Conservation (phyloP, 257 asterid species). For the Fraxinus quadrangulata region DNA sequence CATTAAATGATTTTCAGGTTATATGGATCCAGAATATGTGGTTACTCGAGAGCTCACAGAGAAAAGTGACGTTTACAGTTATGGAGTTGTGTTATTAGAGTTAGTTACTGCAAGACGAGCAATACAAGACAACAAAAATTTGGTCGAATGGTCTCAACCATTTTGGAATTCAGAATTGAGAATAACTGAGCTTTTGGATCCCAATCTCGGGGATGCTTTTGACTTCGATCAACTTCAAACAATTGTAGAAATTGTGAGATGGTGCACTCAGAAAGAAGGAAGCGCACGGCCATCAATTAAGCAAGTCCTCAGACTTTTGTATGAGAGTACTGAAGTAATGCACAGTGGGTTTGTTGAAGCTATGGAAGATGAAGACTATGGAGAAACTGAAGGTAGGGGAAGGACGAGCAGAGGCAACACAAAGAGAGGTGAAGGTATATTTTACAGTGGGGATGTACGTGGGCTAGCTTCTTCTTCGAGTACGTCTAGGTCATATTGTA, state of each 20-base stretch:
- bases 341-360: conserved; percentile 76
- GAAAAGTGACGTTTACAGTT: conserved; percentile 90
- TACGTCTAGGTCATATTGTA: conserved; percentile 79
- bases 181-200: conserved; percentile 69
- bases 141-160: conserved; percentile 79
- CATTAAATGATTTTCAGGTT: conserved; percentile 51
- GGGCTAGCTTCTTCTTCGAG: conserved; percentile 89
- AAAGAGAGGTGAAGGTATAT: conserved; percentile 35
- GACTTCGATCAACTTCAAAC: conserved; percentile 82
- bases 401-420: conserved; percentile 62
- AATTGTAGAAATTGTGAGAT: conserved; percentile 50
- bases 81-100: conserved; percentile 84
- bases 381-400: conserved; percentile 47
- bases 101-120: conserved; percentile 75
- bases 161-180: conserved; percentile 52
- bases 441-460: conserved; percentile 62
- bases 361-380: conserved; percentile 62
- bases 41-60: conserved; percentile 86
- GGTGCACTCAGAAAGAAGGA: conserved; percentile 92
- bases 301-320: conserved; percentile 83
- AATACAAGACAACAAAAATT: conserved; percentile 78
- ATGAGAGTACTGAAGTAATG: conserved; percentile 73
- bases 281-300: conserved; percentile 80
- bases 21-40: conserved; percentile 90
- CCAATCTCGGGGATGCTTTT: conserved; percentile 55